Evolutionary conservation across 192 early-diverging fungal genomes (phyloP).

Genomic region (Tieghemiomyces parasiticus): DNA sequence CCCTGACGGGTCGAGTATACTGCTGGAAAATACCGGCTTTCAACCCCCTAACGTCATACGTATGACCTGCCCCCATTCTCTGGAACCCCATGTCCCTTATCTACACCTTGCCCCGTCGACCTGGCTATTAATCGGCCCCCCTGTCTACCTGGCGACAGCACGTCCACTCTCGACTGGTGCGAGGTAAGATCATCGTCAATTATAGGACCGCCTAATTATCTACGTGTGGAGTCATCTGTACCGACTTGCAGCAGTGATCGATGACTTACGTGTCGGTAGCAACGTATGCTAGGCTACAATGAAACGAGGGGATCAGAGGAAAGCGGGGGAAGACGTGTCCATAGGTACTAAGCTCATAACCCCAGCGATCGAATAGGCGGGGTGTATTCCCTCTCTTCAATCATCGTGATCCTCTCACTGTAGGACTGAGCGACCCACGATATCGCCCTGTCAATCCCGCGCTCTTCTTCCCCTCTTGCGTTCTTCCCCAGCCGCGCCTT

Average conservation of each 20-base stretch:
- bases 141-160: constrained; percentile 8
- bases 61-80: background rate
- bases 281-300: background rate
- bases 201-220: background rate
- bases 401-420: too few relatives aligned
- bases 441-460: too few relatives aligned
- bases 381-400: too few relatives aligned
- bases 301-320: background rate
- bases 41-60: background rate
- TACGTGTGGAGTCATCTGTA: background rate
- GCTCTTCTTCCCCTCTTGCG: background rate
- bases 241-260: background rate
- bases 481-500: background rate
- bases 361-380: background rate
- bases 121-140: background rate
- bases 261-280: background rate
- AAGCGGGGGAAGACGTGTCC: background rate
- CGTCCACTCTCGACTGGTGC: constrained; percentile 38
- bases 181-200: constrained; percentile 21
- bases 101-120: background rate
- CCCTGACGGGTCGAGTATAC: background rate
- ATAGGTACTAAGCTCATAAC: background rate
- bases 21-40: background rate
- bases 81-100: background rate
- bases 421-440: too few relatives aligned